Base-by-base conservation (phyloP, 2,329 filamentous ascomycete genomes). In the Epichloe scottii region DNA sequence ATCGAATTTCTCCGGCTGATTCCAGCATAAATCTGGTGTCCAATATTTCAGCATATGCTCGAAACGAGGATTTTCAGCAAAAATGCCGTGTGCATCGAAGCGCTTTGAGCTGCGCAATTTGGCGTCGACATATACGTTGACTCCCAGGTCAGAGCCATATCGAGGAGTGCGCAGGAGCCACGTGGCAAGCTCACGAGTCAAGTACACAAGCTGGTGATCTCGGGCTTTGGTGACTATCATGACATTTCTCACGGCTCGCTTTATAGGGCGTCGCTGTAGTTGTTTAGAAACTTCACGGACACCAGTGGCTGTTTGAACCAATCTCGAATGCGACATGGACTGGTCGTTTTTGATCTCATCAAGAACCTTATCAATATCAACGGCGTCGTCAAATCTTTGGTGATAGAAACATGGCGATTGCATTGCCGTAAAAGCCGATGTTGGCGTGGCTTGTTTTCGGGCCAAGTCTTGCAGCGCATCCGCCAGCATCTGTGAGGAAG, bases 201-300 rank as follows among this genome's bases (percentile, higher is more conserved):
- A 75, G 58, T 86, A 80, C 35, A 98, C 91, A 15, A 98, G 77
- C 59, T 88, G 82, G 63, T 98, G 97, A 70, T 98, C 93, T 56
- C 93, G 82, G 21, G 93, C 93, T 70, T 97, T 98, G 55, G 93
- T 98, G 57, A 98, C 88, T 62, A 98, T 95, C 93, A 98, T 97
- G 62, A 98, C 81, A 65, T 89, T 96, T 62, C 81, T 82, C 45
- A 98, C 90, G 11, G 90, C 90, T 58, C 90, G 84, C 69, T 87
- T 93, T 68, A 97, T 89, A 21, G 93, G 91, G 40, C 89, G 81
- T 51, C 91, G 82, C 70, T 95, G 91, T 53, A 98, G 76, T 70
- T 97, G 93, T 68, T 94, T 91, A 15, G 89, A 94, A 12, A 98
- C 90, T 69, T 98, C 93, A 49, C 93, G 83, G 19, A 98, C 93